Conservation (phyloP, 2,329 filamentous ascomycete genomes). For the Metarhizium rileyi region DNA sequence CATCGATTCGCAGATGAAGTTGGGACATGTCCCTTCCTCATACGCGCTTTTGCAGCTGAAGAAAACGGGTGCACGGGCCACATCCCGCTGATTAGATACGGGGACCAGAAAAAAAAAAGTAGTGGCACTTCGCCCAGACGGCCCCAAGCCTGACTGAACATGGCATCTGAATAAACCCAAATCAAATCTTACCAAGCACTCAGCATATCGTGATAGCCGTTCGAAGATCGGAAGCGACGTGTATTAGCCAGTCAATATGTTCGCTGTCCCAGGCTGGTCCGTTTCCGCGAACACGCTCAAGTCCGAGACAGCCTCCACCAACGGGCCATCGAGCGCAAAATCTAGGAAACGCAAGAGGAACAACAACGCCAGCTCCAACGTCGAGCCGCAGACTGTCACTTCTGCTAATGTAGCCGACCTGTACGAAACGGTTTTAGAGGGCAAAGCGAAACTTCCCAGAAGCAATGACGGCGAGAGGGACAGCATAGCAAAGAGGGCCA, state of each 20-base stretch:
- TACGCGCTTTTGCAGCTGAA: no score
- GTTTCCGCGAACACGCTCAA: constrained; percentile 64
- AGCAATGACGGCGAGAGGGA: constrained; percentile 15
- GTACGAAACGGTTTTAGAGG: constrained; percentile 72
- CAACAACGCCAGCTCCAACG: constrained; percentile 9
- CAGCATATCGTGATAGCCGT: no score
- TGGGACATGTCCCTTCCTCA: neutral
- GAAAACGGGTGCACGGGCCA: constrained; percentile 4
- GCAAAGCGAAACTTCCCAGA: constrained; percentile 23
- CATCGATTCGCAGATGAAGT: neutral
- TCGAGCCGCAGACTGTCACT: constrained; percentile 40
- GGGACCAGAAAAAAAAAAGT: constrained; percentile 1
- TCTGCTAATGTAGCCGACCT: constrained; percentile 64
- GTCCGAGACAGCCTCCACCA: constrained; percentile 43
- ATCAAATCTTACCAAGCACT: neutral
- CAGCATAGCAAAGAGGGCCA: constrained; percentile 8
- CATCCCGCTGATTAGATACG: neutral
- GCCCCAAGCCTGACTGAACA: neutral
- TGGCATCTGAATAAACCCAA: neutral
- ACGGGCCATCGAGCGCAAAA: constrained; percentile 30
- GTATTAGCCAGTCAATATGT: constrained; percentile 48
- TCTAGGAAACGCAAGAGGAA: constrained; percentile 49
- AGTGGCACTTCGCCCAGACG: neutral
- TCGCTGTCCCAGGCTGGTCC: constrained; percentile 89
- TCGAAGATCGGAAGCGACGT: neutral